Conservation (phyloP, 768 basidiomycete genomes). For the Sporobolomyces pararoseus region DNA sequence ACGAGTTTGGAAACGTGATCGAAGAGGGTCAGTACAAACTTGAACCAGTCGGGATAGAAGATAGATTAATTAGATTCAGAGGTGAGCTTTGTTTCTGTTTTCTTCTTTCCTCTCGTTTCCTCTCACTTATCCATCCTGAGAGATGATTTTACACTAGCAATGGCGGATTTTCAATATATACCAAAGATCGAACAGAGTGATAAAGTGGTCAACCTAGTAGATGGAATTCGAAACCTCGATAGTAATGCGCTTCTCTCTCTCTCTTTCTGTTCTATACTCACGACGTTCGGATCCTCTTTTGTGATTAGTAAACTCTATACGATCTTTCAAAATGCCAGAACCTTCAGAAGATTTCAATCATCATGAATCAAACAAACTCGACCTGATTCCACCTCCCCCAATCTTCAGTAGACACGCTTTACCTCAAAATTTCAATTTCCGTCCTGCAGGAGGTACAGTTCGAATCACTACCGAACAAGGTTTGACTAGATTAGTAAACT, state of each 20-base stretch:
- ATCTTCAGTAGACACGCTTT: slow-evolving; percentile 77
- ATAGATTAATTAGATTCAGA: slow-evolving; percentile 82
- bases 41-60: slow-evolving; percentile 67
- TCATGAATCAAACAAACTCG: too few relatives aligned
- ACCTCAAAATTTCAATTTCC: slow-evolving; percentile 64
- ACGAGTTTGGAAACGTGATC: slow-evolving; percentile 15
- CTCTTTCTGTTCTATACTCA: background rate
- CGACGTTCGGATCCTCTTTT: slow-evolving; percentile 12
- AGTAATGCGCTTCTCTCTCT: slow-evolving; percentile 58
- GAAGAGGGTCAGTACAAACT: slow-evolving; percentile 63
- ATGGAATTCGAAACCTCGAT: slow-evolving; percentile 74
- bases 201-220: slow-evolving; percentile 64
- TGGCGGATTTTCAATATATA: slow-evolving; percentile 89
- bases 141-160: slow-evolving; percentile 56
- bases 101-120: too few relatives aligned
- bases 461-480: slow-evolving; percentile 65
- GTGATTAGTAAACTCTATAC: slow-evolving; percentile 65
- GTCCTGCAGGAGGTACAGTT: slow-evolving; percentile 10
- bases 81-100: slow-evolving; percentile 65
- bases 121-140: too few relatives aligned
- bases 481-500: slow-evolving; percentile 75
- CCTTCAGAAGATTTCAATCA: slow-evolving; percentile 61
- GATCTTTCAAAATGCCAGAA: slow-evolving; percentile 64
- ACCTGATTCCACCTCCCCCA: slow-evolving; percentile 82
- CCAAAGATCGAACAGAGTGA: slow-evolving; percentile 62